Evolutionary conservation across 2,329 filamentous ascomycete genomes (phyloP).

Genomic region (Pseudogymnoascus sp.): DNA sequence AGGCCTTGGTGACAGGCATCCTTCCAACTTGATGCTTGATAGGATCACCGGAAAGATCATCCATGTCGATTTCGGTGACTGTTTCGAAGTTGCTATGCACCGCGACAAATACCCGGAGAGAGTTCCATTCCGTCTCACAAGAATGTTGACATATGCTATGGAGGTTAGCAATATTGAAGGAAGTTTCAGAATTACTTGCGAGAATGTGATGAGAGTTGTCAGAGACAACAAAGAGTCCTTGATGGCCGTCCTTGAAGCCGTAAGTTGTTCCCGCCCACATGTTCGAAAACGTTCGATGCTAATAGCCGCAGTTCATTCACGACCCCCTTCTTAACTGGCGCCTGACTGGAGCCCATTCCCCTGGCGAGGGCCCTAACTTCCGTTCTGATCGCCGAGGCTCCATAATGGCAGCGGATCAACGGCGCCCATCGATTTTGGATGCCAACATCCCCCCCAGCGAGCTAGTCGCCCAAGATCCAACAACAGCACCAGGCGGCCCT

Average conservation of each 20-base stretch:
- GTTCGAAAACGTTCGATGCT: conserved; percentile 17
- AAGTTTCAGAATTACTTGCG: conserved; percentile 95
- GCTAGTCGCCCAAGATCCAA: conserved; percentile 41
- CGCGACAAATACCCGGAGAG: conserved; percentile 97
- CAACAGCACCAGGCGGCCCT: conserved; percentile 37
- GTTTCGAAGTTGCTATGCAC: conserved; percentile 99
- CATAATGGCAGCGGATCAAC: conserved; percentile 38
- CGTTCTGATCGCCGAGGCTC: conserved; percentile 52
- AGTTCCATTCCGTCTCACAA: conserved; percentile 93
- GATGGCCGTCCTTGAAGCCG: conserved; percentile 95
- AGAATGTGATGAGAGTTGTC: conserved; percentile 96
- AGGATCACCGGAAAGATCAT: conserved; percentile 93
- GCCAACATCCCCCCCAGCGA: conserved; percentile 53
- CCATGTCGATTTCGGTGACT: conserved; percentile 98
- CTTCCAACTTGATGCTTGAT: conserved; percentile 96
- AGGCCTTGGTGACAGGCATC: conserved; percentile 91
- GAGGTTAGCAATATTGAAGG: conserved; percentile 99
- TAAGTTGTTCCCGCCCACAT: conserved; percentile 45
- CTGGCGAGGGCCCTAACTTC: conserved; percentile 60
- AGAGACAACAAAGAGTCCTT: conserved; percentile 96
- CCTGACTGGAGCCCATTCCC: conserved; percentile 58
- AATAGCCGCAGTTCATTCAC: conserved; percentile 74
- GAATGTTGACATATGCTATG: conserved; percentile 99
- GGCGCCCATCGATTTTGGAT: conserved; percentile 63
- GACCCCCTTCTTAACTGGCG: conserved; percentile 98